A percentile compares a stretch with the other conserved stretches of the same genome.
These are phyloP conservation scores for Fusarium mangiferae DNA, from an alignment of 2,329 filamentous ascomycete species.

Conservation along the genomic window DNA sequence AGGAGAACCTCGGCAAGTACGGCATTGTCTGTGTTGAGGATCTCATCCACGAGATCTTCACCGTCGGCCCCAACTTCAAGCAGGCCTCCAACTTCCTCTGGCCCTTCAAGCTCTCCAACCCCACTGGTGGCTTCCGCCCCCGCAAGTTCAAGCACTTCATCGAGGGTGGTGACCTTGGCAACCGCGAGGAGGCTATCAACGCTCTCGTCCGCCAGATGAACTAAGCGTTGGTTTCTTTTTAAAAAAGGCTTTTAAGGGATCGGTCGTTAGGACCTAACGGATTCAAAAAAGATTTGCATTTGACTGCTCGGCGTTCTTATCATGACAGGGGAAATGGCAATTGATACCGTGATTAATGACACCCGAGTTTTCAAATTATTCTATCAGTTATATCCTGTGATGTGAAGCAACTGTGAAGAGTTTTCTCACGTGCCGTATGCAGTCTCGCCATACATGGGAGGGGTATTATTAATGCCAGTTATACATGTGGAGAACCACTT, in stretches of 20 bases:
- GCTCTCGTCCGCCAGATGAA: conserved; percentile 97
- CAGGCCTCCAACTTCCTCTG: conserved; percentile 99
- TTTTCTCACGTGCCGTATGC: neutral
- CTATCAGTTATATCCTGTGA: conserved; percentile 29
- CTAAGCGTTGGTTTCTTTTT: conserved; percentile 61
- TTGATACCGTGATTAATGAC: conserved; percentile 56
- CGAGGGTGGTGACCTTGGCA: conserved; percentile 97
- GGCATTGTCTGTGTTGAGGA: conserved; percentile 99
- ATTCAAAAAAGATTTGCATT: conserved; percentile 49
- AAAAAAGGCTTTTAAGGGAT: conserved; percentile 39
- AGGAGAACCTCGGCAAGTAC: conserved; percentile 96
- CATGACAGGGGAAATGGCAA: conserved; percentile 53
- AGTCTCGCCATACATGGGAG: neutral
- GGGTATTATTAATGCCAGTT: conserved; percentile 35
- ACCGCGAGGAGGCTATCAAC: conserved; percentile 99
- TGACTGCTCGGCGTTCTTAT: conserved; percentile 55
- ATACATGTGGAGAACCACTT: conserved; percentile 11
- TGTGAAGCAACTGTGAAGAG: neutral
- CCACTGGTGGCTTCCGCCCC: conserved; percentile 92
- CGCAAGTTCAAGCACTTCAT: conserved; percentile 99
- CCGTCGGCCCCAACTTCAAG: conserved; percentile 99
- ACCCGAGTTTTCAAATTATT: conserved; percentile 49
- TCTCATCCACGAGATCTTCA: conserved; percentile 99
- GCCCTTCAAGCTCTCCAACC: conserved; percentile 99
- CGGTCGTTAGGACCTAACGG: conserved; percentile 43